A percentile compares a stretch with the other conserved stretches of the same genome.
These are phyloP conservation scores for Neurospora cerealis DNA, from an alignment of 495 filamentous ascomycete genomes.

Conservation along the genomic window DNA sequence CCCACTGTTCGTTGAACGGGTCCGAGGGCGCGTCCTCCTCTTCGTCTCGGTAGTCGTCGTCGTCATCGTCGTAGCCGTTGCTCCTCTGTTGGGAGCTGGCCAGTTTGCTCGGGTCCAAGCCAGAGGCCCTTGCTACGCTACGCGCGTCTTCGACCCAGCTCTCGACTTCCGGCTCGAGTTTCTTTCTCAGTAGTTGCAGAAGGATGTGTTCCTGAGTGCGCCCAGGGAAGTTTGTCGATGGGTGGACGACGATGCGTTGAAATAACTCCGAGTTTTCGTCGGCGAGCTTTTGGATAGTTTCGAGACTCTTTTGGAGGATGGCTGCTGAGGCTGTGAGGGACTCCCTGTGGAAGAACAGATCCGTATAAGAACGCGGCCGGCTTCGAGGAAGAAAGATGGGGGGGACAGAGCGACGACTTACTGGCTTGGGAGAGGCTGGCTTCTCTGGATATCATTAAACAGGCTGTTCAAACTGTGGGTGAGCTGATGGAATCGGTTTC, in stretches of 20 bases:
- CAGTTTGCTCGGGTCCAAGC: conserved; percentile 13
- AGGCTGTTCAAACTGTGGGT: conserved; percentile 56
- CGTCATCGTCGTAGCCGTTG: conserved; percentile 11
- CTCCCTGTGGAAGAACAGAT: conserved; percentile 34
- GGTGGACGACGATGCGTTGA: conserved; percentile 55
- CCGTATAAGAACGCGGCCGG: background rate
- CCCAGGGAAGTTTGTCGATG: conserved; percentile 64
- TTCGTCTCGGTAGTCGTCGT: conserved; percentile 15
- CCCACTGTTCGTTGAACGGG: conserved; percentile 32
- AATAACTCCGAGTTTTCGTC: conserved; percentile 51
- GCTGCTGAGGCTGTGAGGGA: conserved; percentile 58
- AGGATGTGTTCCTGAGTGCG: conserved; percentile 56
- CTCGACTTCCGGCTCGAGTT: conserved; percentile 65
- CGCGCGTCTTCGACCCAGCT: conserved; percentile 59
- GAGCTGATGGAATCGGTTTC: conserved; percentile 61
- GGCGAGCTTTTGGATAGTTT: conserved; percentile 47
- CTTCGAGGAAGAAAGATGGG: background rate
- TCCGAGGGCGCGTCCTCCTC: conserved; percentile 26
- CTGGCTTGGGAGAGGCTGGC: conserved; percentile 29
- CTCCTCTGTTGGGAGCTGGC: background rate
- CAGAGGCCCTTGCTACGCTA: conserved; percentile 17
- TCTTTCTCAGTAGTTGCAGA: conserved; percentile 62
- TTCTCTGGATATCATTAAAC: conserved; percentile 25
- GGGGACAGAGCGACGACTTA: conserved; percentile 4
- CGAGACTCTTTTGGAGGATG: conserved; percentile 56